phyloP scores from a whole-genome alignment of 106 monocot genomes.

The Xerophyta viscosa region DNA sequence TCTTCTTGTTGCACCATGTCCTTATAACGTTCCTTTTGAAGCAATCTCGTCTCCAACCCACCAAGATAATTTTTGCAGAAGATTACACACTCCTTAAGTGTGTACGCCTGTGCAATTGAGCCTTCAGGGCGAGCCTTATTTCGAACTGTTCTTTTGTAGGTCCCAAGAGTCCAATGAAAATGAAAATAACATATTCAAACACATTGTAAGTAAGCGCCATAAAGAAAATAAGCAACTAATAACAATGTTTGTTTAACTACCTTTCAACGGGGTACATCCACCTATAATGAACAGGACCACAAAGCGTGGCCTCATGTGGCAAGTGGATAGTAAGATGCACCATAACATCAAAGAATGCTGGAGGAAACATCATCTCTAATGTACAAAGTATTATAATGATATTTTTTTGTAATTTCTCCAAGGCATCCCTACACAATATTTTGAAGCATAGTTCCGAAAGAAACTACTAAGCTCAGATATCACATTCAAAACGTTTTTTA shows the following conservation, averaged over 20 bases:
- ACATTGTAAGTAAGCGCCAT: background rate
- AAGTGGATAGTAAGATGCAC: slow-evolving; percentile 13
- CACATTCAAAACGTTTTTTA: background rate
- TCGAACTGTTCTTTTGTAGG: background rate
- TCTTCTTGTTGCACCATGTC: background rate
- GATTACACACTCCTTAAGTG: background rate
- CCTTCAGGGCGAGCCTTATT: background rate
- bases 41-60: background rate
- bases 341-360: slow-evolving; percentile 12
- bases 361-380: slow-evolving; percentile 2
- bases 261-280: slow-evolving; percentile 13
- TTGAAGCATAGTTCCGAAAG: background rate
- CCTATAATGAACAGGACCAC: slow-evolving; percentile 6
- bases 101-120: background rate
- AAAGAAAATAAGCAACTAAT: background rate
- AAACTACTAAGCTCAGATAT: background rate
- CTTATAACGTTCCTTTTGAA: background rate
- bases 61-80: no score
- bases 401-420: background rate
- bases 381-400: background rate
- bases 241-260: background rate
- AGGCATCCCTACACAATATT: background rate
- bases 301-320: background rate
- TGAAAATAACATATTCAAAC: background rate
- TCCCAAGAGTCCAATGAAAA: background rate